Evolutionary conservation across 352 stramenopile genomes (phyloP), one percentile per base, ranked within the genome.

Genomic region (Phytophthora melonis): DNA sequence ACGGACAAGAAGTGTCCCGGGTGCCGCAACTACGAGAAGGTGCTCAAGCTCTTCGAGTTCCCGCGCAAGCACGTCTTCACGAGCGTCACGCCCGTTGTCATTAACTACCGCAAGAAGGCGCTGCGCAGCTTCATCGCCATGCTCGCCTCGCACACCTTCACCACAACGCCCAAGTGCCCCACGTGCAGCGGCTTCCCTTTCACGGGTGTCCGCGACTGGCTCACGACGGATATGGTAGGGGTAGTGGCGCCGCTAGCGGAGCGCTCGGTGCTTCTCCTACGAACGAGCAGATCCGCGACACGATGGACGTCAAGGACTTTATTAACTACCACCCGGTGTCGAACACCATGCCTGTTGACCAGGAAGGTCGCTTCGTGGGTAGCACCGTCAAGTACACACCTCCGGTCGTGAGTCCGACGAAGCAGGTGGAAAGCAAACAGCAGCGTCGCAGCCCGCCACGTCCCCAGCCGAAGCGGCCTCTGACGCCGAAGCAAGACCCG

Each of bases 21-120:
- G 34, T 96, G 89, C 63, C 65, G 86, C 64, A 93, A 93, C 77
- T 96, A 93, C 71, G 85, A 94, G 64, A 93, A 95, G 66, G 86
- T 93, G 47, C 75, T 96, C 19, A 72, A 80, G 8, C 82, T 89
- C 39, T 96, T 96, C 54, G 89, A 96, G 64, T 96, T 96, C 70
- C 89, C 89, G 27, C 77, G 80, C 63, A 96, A 96, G 73, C 89
- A 93, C 66, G 75, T 93, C 21, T 96, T 96, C 72, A 89, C 85
- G 25, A 94, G 87, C 77, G 87, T 89, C 59, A 88, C 86, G 21
- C 76, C 81, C 11, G 78, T 88, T 7, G 89, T 96, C 18, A 82
- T 96, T 62, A 93, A 92, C 62, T 94, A 95, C 71, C 87, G 89
- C 27, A 93, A 94, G 66, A 86, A 88, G 59, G 86, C 88, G 49